Percentiles rank a stretch among this genome's conserved stretches.
Evolutionary conservation across 2,329 filamentous ascomycete genomes (phyloP).

Genomic region (Pseudogymnoascus sp.): DNA sequence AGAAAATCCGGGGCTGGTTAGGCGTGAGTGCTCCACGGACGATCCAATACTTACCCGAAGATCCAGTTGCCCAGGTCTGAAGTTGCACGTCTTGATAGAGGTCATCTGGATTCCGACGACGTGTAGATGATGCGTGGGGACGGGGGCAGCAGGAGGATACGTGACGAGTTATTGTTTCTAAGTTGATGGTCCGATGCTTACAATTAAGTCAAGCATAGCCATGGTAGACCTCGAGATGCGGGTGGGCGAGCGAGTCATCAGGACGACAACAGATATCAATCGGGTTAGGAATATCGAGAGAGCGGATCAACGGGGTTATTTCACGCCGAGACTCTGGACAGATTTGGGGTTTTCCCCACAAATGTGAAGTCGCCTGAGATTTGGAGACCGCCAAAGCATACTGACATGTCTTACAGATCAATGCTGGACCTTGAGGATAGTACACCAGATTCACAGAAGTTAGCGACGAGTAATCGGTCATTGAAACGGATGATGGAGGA

Average conservation of each 20-base stretch:
- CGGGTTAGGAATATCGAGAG: neutral
- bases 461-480: neutral
- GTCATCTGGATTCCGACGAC: neutral
- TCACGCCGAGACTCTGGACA: neutral
- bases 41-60: conserved; percentile 4
- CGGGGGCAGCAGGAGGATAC: neutral
- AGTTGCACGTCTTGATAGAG: neutral
- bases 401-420: neutral
- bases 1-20: neutral
- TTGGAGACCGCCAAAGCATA: neutral
- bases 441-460: neutral
- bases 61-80: conserved; percentile 1
- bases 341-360: neutral
- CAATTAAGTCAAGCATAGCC: conserved; percentile 8
- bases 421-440: neutral
- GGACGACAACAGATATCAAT: neutral
- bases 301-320: neutral
- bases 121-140: neutral
- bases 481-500: neutral
- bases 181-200: neutral
- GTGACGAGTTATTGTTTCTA: neutral
- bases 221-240: neutral
- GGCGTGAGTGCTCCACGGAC: neutral
- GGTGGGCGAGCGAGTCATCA: neutral
- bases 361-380: neutral